These are phyloP conservation scores for Ceratorhiza oryzae-sativae DNA, from an alignment of 1,284 basidiomycete species.

Conservation along the genomic window DNA sequence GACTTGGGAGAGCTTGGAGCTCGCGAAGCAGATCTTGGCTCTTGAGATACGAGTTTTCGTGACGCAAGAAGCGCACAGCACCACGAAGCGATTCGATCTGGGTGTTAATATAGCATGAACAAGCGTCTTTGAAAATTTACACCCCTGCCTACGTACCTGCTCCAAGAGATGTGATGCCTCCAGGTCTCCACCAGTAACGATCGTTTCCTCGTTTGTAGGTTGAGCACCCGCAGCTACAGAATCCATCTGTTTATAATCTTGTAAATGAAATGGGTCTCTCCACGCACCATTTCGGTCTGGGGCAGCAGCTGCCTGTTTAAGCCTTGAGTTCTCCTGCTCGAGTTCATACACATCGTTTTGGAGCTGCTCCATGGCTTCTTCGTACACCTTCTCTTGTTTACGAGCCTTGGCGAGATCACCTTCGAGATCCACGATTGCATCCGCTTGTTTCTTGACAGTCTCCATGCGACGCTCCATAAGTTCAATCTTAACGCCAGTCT, in stretches of 20 bases:
- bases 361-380: slow-evolving; percentile 91
- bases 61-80: slow-evolving; percentile 86
- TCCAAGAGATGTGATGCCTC: slow-evolving; percentile 87
- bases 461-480: slow-evolving; percentile 93
- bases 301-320: slow-evolving; percentile 70
- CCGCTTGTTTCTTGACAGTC: slow-evolving; percentile 81
- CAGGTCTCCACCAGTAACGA: slow-evolving; percentile 74
- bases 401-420: slow-evolving; percentile 78
- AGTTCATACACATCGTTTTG: slow-evolving; percentile 87
- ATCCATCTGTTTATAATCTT: neutral
- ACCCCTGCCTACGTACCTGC: slow-evolving; percentile 64
- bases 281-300: slow-evolving; percentile 70
- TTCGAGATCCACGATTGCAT: slow-evolving; percentile 83
- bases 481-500: slow-evolving; percentile 90
- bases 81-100: slow-evolving; percentile 90
- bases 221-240: slow-evolving; percentile 58
- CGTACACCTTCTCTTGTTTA: slow-evolving; percentile 87
- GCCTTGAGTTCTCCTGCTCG: slow-evolving; percentile 84
- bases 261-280: neutral
- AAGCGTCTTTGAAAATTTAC: too few species aligned
- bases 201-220: slow-evolving; percentile 64
- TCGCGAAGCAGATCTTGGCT: slow-evolving; percentile 86
- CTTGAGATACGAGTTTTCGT: slow-evolving; percentile 91
- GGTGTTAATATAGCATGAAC: too few species aligned
- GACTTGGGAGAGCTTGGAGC: slow-evolving; percentile 73